These are phyloP conservation scores for Ensete glaucum DNA, from an alignment of 176 grass and related monocot species.

Conservation along the genomic window DNA sequence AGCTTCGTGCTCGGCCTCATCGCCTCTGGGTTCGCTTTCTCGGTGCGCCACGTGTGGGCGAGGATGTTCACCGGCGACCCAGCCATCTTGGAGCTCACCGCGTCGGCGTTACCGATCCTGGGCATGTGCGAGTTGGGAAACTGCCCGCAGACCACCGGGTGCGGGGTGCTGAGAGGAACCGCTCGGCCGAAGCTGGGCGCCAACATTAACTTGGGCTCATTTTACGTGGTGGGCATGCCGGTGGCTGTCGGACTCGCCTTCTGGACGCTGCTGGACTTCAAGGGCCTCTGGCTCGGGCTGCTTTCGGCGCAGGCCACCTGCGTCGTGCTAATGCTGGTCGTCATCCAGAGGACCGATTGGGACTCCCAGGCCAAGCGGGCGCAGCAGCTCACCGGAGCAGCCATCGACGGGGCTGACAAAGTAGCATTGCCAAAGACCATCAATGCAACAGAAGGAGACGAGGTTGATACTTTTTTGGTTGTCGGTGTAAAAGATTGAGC, in stretches of 20 bases:
- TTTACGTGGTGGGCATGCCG: slow-evolving; percentile 79
- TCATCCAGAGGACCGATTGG: slow-evolving; percentile 70
- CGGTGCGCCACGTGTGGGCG: slow-evolving; percentile 60
- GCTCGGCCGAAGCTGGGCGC: slow-evolving; percentile 65
- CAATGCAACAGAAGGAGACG: not conserved
- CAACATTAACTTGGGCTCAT: slow-evolving; percentile 64
- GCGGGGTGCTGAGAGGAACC: slow-evolving; percentile 76
- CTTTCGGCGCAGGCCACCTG: slow-evolving; percentile 70
- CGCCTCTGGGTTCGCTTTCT: slow-evolving; percentile 45
- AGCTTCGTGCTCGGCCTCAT: slow-evolving; percentile 44
- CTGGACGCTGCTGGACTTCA: slow-evolving; percentile 46
- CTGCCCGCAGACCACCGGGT: slow-evolving; percentile 89
- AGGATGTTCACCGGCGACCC: slow-evolving; percentile 66
- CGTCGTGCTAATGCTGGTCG: slow-evolving; percentile 61
- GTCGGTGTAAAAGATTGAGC: not conserved
- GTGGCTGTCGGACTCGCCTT: slow-evolving; percentile 64
- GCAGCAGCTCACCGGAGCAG: slow-evolving; percentile 42
- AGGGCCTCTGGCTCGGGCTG: slow-evolving; percentile 78
- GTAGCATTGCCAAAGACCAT: not conserved
- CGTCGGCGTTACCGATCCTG: slow-evolving; percentile 65
- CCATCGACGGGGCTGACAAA: not conserved
- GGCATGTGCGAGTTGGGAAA: slow-evolving; percentile 93
- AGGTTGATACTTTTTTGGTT: not conserved
- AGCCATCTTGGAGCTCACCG: slow-evolving; percentile 48
- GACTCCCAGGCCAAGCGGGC: slow-evolving; percentile 45